Base-by-base conservation (phyloP, 176 grass and related monocot species). In the Carex pumila region DNA sequence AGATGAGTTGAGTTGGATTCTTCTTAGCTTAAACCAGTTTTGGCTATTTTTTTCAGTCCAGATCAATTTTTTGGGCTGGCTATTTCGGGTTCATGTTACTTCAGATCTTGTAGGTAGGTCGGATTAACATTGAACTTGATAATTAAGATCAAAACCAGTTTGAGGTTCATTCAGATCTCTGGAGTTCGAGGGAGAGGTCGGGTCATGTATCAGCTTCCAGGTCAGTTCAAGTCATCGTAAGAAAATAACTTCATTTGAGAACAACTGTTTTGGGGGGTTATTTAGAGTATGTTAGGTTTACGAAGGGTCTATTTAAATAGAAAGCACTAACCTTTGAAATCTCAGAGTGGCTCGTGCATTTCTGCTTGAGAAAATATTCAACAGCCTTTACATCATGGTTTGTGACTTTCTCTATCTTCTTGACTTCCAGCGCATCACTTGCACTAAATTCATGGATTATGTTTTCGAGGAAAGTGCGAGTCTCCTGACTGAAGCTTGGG, bases 371-470 rank as follows among this genome's bases (percentile, higher is more conserved):
- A 85, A 89, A 99, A 89, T 95, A 99, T 54, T 99, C 96, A 3
- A 95, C 91, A 52, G 93, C 93, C 49, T 99, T 99, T 47, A 99
- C 93, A 59, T 99, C 93, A 87, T 99, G 93, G 71, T 95, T 99
- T 32, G 96, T 95, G 85, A 88, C 85, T 89, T 93, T 99, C 65
- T 99, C 93, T 18, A 99, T 92, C 37, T 82, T 88, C 86, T 99
- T 99, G 72, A 95, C 91, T 92, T 94, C 93, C 58, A 88, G 47
- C 0, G 93, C 96, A 79, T 92, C 93, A 68, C 90, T 79, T 71
- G 90, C 86, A 85, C 71, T 57, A 64, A 95, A 99, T 85, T 89
- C 77, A 7, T 52, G 60, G 22, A 99, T 87, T 84, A 99, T 88
- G 8, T 45, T 91, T 55, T 95, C 85, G 64, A 99, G 19, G 49